Evolutionary conservation across 225 moss, liverwort and hornwort species (phyloP).

Genomic region (Physcomitrellopsis africana): DNA sequence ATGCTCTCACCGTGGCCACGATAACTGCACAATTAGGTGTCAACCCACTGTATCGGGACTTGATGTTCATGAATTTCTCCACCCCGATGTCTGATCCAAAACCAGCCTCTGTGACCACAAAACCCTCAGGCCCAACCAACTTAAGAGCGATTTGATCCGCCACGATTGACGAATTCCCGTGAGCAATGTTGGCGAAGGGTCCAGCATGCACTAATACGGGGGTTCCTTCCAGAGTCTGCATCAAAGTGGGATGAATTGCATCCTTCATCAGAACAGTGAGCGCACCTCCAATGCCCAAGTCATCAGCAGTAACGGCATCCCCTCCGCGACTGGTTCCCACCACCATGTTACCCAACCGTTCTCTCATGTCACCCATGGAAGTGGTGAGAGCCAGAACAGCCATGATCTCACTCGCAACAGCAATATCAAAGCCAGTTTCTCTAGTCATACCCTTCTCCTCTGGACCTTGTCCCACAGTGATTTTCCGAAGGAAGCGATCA

Average conservation of each 20-base stretch:
- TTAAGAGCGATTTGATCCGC: constrained; percentile 95
- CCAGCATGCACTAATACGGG: constrained; percentile 95
- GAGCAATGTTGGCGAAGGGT: constrained; percentile 96
- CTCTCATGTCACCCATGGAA: constrained; percentile 84
- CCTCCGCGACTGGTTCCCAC: constrained; percentile 86
- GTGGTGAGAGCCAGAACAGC: constrained; percentile 93
- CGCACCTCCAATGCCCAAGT: constrained; percentile 90
- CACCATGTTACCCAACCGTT: constrained; percentile 91
- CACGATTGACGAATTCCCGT: constrained; percentile 94
- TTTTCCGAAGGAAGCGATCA: constrained; percentile 85
- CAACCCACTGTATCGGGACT: constrained; percentile 90
- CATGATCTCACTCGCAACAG: constrained; percentile 99
- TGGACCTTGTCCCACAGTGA: constrained; percentile 90
- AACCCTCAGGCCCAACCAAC: constrained; percentile 75
- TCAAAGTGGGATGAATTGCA: constrained; percentile 89
- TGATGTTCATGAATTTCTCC: constrained; percentile 96
- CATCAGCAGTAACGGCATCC: constrained; percentile 89
- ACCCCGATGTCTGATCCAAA: constrained; percentile 97
- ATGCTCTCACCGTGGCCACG: constrained; percentile 89
- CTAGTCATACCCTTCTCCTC: constrained; percentile 96
- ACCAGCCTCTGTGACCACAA: constrained; percentile 94
- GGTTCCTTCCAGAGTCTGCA: constrained; percentile 96
- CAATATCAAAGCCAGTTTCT: constrained; percentile 95
- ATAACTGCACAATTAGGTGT: constrained; percentile 91
- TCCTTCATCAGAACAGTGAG: constrained; percentile 97